Evolutionary conservation across 768 basidiomycete genomes (phyloP).

Genomic region (Boletus sp.): DNA sequence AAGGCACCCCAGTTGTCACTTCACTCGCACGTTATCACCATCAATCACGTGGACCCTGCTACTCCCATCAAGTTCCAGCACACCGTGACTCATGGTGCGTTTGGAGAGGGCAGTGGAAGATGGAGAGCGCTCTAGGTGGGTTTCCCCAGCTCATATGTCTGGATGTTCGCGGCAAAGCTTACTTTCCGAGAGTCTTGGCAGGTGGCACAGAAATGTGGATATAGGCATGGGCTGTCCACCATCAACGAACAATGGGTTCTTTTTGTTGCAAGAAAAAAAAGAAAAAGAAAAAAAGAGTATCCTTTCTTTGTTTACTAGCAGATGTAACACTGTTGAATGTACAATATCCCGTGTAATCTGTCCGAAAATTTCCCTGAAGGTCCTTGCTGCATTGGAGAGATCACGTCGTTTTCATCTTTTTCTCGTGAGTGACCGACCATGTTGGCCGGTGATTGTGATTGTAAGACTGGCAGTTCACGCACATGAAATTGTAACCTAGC

Average conservation of each 20-base stretch:
- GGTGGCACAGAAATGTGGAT: neutral
- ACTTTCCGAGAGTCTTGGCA: too few species aligned
- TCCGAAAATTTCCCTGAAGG: too few species aligned
- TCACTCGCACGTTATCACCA: conserved; percentile 6
- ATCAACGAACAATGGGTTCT: neutral
- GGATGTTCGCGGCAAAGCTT: neutral
- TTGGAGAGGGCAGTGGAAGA: neutral
- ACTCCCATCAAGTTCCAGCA: neutral
- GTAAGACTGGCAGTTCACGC: too few species aligned
- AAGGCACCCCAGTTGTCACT: conserved; percentile 12
- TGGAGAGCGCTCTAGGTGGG: conserved; percentile 4
- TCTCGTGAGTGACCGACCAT: too few species aligned
- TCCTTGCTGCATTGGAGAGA: too few species aligned
- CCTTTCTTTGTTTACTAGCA: neutral
- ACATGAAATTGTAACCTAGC: too few species aligned
- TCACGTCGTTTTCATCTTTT: too few species aligned
- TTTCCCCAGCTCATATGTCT: too few species aligned
- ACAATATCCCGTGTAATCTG: neutral
- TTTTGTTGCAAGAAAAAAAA: neutral
- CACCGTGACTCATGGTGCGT: neutral
- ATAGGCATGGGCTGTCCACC: too few species aligned
- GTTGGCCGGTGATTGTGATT: too few species aligned
- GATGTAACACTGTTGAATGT: neutral
- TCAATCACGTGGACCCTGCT: neutral
- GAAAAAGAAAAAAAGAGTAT: neutral